A percentile compares a stretch with the other conserved stretches of the same genome.
Conservation (phyloP, 2,329 filamentous ascomycete genomes). For the Cadophora luteo-olivacea region DNA sequence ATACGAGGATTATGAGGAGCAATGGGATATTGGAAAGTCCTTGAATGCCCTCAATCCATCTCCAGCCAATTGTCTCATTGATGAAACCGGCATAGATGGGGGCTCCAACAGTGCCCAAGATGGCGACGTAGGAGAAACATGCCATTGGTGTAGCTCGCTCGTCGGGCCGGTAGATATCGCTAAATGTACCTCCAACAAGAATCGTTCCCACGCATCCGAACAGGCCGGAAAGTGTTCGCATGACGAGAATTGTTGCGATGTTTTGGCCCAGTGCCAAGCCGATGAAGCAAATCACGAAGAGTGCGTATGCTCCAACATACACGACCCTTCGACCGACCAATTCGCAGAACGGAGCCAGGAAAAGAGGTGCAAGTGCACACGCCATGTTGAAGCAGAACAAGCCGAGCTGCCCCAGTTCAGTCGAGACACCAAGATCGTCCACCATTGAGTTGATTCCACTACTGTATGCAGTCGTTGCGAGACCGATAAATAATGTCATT, state of each 20-base stretch:
- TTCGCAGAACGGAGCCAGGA: slow-evolving; percentile 84
- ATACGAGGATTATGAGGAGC: slow-evolving; percentile 67
- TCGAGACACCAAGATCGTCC: slow-evolving; percentile 50
- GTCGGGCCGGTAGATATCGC: slow-evolving; percentile 79
- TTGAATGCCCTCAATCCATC: slow-evolving; percentile 89
- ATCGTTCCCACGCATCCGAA: slow-evolving; percentile 74
- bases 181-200: slow-evolving; percentile 83
- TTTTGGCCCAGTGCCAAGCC: slow-evolving; percentile 76
- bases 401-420: slow-evolving; percentile 54
- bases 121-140: slow-evolving; percentile 76
- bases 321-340: slow-evolving; percentile 84
- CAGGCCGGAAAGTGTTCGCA: slow-evolving; percentile 72
- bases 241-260: slow-evolving; percentile 75
- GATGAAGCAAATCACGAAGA: slow-evolving; percentile 50
- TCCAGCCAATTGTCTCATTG: slow-evolving; percentile 69
- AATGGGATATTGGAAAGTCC: slow-evolving; percentile 70
- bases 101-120: slow-evolving; percentile 76
- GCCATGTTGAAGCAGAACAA: slow-evolving; percentile 81
- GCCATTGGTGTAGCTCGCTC: slow-evolving; percentile 89
- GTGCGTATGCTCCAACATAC: slow-evolving; percentile 66
- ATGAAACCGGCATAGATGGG: slow-evolving; percentile 69
- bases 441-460: slow-evolving; percentile 55
- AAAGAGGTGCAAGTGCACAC: slow-evolving; percentile 81
- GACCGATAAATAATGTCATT: slow-evolving; percentile 60
- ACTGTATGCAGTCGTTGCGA: slow-evolving; percentile 60